Percentiles rank a stretch among this genome's conserved stretches.
These are phyloP conservation scores for Candida glucosophila DNA, from an alignment of 1,139 yeast genomes.

Conservation along the genomic window DNA sequence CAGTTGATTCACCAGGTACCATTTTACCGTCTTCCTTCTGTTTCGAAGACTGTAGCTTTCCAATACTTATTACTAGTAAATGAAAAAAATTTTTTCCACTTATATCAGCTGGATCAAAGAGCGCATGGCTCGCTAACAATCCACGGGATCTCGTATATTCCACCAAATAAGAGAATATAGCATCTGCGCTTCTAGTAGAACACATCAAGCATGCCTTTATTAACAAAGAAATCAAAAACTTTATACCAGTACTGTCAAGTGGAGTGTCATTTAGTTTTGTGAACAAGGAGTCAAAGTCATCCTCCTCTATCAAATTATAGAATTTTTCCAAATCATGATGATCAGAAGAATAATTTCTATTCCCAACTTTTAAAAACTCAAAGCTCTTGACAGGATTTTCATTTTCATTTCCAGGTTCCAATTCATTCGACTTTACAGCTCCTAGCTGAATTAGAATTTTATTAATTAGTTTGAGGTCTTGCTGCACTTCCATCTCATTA, in stretches of 20 bases:
- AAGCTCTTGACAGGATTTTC: constrained; percentile 3
- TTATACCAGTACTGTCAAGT: constrained; percentile 19
- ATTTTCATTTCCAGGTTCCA: too few species aligned
- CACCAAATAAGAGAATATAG: too few species aligned
- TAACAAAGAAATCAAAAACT: constrained; percentile 44
- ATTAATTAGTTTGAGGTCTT: constrained; percentile 49
- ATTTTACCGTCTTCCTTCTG: constrained; percentile 13
- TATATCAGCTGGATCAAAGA: too few species aligned
- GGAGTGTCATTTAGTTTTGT: constrained; percentile 26
- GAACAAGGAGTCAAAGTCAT: constrained; percentile 35
- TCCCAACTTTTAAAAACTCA: constrained; percentile 8
- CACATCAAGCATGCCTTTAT: constrained; percentile 52
- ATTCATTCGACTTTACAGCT: too few species aligned
- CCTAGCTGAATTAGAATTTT: constrained; percentile 34
- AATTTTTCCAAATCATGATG: constrained; percentile 18
- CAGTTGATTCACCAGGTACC: constrained; percentile 30
- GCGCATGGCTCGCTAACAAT: constrained; percentile 10
- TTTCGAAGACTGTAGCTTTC: constrained; percentile 40
- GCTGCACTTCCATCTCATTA: constrained; percentile 50
- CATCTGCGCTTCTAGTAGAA: constrained; percentile 50
- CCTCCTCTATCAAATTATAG: constrained; percentile 29
- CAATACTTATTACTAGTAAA: constrained; percentile 68
- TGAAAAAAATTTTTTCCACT: constrained; percentile 82
- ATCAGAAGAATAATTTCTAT: constrained; percentile 17
- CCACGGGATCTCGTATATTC: too few species aligned